A percentile compares a stretch with the other conserved stretches of the same genome.
Evolutionary conservation across 306 rosid species (phyloP).

Genomic region (Fragaria nilgerrensis): DNA sequence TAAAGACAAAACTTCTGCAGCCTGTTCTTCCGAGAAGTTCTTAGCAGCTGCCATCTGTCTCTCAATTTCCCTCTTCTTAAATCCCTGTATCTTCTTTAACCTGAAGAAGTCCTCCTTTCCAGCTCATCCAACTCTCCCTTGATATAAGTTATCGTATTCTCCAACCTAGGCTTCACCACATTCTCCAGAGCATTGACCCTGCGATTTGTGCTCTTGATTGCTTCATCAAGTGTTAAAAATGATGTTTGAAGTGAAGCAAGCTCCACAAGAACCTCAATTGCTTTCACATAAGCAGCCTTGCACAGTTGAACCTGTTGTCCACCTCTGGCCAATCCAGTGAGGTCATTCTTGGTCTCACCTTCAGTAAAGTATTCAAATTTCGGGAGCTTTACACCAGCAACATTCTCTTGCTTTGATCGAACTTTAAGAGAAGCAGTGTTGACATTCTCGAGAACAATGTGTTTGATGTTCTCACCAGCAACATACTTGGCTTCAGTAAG

Average conservation of each 20-base stretch:
- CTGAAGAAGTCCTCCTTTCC: slow-evolving; percentile 97
- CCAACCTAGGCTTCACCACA: slow-evolving; percentile 84
- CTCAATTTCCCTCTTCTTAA: slow-evolving; percentile 79
- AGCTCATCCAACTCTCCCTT: slow-evolving; percentile 93
- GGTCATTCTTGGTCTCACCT: slow-evolving; percentile 78
- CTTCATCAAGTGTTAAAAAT: slow-evolving; percentile 85
- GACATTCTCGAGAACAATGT: slow-evolving; percentile 84
- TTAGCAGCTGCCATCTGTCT: slow-evolving; percentile 51
- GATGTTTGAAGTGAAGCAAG: slow-evolving; percentile 97
- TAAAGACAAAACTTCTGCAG: slow-evolving; percentile 48
- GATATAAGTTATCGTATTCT: slow-evolving; percentile 80
- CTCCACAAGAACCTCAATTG: slow-evolving; percentile 93
- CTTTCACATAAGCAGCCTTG: slow-evolving; percentile 76
- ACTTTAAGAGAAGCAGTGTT: slow-evolving; percentile 71
- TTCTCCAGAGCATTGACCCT: slow-evolving; percentile 92
- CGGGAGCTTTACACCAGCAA: slow-evolving; percentile 93
- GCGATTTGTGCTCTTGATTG: slow-evolving; percentile 90
- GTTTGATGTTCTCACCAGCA: slow-evolving; percentile 90
- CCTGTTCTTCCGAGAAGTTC: slow-evolving; percentile 52
- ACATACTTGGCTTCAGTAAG: slow-evolving; percentile 90
- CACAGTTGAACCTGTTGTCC: slow-evolving; percentile 95
- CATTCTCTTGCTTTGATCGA: slow-evolving; percentile 77
- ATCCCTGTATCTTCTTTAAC: slow-evolving; percentile 92
- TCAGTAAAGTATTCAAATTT: slow-evolving; percentile 73
- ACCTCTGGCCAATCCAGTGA: slow-evolving; percentile 91